Base-by-base conservation (phyloP, 257 asterid species). In the Lithospermum erythrorhizon region DNA sequence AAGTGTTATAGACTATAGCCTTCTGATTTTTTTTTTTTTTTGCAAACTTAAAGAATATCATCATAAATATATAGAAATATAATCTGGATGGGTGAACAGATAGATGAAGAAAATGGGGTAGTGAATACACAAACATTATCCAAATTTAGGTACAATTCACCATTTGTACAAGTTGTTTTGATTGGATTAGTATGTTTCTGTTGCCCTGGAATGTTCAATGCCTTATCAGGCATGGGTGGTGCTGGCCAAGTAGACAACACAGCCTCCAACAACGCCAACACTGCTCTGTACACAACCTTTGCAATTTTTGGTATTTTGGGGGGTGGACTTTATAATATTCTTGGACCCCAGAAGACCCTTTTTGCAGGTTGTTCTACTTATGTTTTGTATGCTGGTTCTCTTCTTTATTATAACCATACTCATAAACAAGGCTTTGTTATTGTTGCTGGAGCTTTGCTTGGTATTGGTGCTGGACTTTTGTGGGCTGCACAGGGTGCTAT, bases 221-320 rank as follows among this genome's bases (percentile, higher is more conserved):
- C 98, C n/a, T 94, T 93, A 25, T 84, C 94, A 66, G 97, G 98
- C 37, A 86, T 93, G 98, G 98, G 96, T 19, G 97, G 86, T 64
- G 96, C 89, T 53, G 97, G 98, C 15, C 98, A 93, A 70, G 84
- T 88, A 2, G 82, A 93, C 59, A 80, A 82, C 68, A 78, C 85
- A 8, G 98, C 96, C 13, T 79, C 86, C 21, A 86, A 93, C 85
- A 89, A 93, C 76, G 97, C 98, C 22, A 90, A 84, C 89, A 93
- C 98, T 56, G 97, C 98, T 68, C 90, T 93, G 23, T 93, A 93
- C 89, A 81, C 96, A 58, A 76, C 95, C 75, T 93, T 93, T 70
- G 83, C 97, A 27, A 37, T 93, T 8, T 93, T 89, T 63, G 98
- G 97, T 0, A n/a, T 93, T 4, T 67, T 93, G 1, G 98, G 98